These are phyloP conservation scores for Tulasnella sp. DNA, from an alignment of 768 basidiomycete species.

Conservation along the genomic window DNA sequence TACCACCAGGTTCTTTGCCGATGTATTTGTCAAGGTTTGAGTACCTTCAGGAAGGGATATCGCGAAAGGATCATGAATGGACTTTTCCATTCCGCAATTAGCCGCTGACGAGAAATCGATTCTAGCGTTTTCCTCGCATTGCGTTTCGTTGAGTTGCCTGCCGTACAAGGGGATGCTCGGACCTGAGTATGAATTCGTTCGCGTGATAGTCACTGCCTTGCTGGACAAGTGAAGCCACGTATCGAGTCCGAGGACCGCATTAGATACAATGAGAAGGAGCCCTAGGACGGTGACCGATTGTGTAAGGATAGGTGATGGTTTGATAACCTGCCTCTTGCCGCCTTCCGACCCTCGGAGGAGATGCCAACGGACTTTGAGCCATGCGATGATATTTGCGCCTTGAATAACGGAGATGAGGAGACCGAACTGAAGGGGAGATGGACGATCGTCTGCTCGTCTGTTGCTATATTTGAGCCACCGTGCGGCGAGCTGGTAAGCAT, in stretches of 20 bases:
- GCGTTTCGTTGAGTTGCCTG: background rate
- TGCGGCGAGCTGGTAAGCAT: background rate
- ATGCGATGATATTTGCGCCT: background rate
- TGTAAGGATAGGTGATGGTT: background rate
- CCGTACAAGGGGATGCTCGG: background rate
- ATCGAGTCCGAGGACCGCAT: background rate
- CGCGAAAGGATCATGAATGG: background rate
- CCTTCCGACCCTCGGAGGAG: background rate
- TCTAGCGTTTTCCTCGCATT: background rate
- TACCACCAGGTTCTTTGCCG: background rate
- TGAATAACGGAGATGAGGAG: background rate
- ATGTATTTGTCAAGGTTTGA: background rate
- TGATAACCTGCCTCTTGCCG: background rate
- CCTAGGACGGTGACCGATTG: constrained; percentile 8
- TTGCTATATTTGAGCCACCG: constrained; percentile 1
- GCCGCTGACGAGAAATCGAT: background rate
- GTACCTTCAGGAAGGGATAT: background rate
- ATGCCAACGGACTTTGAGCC: constrained; percentile 2
- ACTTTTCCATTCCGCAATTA: background rate
- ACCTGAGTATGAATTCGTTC: background rate
- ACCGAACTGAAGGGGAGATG: constrained; percentile 4
- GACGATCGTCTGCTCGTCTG: background rate
- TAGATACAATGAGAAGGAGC: constrained; percentile 9
- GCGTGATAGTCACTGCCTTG: background rate
- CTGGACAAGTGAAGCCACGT: constrained; percentile 13